Evolutionary conservation across 1,284 basidiomycete species (phyloP), one percentile per base, ranked within the genome.

Genomic region (Pyrrhoderma lamaoense): DNA sequence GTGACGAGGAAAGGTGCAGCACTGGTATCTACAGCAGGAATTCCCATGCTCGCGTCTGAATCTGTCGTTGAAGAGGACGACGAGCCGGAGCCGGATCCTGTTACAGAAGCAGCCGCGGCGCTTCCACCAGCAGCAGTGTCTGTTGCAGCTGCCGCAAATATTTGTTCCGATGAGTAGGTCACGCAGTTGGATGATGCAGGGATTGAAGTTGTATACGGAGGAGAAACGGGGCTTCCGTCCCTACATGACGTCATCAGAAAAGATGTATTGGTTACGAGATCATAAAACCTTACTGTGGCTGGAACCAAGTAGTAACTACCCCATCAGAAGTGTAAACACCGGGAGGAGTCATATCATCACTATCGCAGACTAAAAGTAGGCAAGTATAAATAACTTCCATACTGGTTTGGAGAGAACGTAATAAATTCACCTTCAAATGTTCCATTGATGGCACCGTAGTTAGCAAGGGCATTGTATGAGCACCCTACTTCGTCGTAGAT

Each of bases 151-250:
- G 58, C 55, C 3, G 66, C 61, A 61, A 65, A 70, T 5, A 71
- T 58, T 42, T 64, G 63, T 13, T 61, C 51, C 0, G 67, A 68
- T 42, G 61, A 57, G 57, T 65, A 67, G 0, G 68, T 68, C 18
- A 59, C 55, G 59, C 68, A 70, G 60, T 67, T 66, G 13, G 64
- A 66, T 2, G 65, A 64, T 0, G 64, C 56, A 5, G 66, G 65
- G 47, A 65, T 57, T 18, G 56, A 58, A 16, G 68, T 62, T 8
- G 60, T 64, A 60, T 65, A 70, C 2, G 66, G 67, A 14, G 66
- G 60, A 7, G 62, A 64, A 46, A 42, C 39, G 3, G 38, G 22
- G 21, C 49, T 52, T 4, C 34, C 42, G 22, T 25, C 11, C 3
- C n/a, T 21, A 23, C 27, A 34, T 0, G 35, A 42, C 11, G 8